A percentile compares a stretch with the other conserved stretches of the same genome.
These are phyloP conservation scores for Catharanthus roseus DNA, from an alignment of 257 asterid genomes.

Conservation along the genomic window DNA sequence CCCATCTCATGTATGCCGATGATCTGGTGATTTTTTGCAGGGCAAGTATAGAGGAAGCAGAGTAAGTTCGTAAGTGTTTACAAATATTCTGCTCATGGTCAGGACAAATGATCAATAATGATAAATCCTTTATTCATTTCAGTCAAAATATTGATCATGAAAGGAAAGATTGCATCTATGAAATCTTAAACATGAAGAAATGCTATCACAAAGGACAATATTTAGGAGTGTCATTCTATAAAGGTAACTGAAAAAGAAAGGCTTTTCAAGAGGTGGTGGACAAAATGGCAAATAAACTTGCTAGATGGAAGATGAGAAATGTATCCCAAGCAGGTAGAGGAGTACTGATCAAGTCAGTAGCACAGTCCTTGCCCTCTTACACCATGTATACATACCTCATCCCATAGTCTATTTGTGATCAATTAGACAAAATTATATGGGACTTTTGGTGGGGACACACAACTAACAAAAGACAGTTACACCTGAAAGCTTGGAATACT, in stretches of 20 bases:
- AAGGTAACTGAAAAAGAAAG: no score
- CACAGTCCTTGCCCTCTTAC: not conserved
- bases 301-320: not conserved
- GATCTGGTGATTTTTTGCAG: no score
- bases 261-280: not conserved
- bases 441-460: not conserved
- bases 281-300: not conserved
- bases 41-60: not conserved
- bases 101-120: not conserved
- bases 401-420: not conserved
- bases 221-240: not conserved
- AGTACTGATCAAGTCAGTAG: not conserved
- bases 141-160: not conserved
- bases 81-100: not conserved
- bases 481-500: not conserved
- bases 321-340: not conserved
- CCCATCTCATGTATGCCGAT: not conserved
- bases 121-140: not conserved
- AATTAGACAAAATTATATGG: not conserved
- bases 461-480: no score
- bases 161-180: no score
- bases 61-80: not conserved
- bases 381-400: not conserved
- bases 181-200: not conserved
- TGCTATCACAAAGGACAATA: not conserved